Evolutionary conservation across 306 rosid species (phyloP).

Genomic region (Dalbergia oliveri): DNA sequence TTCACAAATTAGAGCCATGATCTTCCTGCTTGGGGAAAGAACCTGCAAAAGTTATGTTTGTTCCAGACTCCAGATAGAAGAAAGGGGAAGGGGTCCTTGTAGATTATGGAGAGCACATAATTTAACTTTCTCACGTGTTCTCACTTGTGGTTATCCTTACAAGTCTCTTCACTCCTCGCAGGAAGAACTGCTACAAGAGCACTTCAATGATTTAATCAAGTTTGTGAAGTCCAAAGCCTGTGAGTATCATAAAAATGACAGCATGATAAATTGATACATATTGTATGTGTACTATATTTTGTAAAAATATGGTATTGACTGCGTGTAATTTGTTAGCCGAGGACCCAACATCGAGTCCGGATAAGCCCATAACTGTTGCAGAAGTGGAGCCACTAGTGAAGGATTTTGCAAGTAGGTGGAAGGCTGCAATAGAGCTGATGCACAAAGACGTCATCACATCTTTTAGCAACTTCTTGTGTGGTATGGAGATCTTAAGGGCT

Average conservation of each 20-base stretch:
- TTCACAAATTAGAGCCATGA: neutral
- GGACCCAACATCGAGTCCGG: slow-evolving; percentile 71
- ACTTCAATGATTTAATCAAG: slow-evolving; percentile 79
- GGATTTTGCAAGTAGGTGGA: slow-evolving; percentile 97
- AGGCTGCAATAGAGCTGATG: slow-evolving; percentile 96
- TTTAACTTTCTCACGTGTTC: slow-evolving; percentile 3
- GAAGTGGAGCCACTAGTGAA: slow-evolving; percentile 97
- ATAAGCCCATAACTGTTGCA: slow-evolving; percentile 70
- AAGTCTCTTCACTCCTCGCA: slow-evolving; percentile 56
- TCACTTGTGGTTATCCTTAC: slow-evolving; percentile 38
- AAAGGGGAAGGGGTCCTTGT: no score
- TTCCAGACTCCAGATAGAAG: no score
- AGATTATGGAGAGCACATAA: neutral
- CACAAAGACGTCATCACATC: slow-evolving; percentile 99
- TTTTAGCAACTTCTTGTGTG: slow-evolving; percentile 97
- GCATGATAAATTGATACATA: slow-evolving; percentile 10
- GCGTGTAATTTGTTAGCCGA: slow-evolving; percentile 68
- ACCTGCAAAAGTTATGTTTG: neutral
- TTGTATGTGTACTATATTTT: slow-evolving; percentile 16
- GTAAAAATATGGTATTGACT: slow-evolving; percentile 29
- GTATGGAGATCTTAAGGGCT: slow-evolving; percentile 91
- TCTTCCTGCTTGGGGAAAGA: slow-evolving; percentile 5
- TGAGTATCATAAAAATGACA: slow-evolving; percentile 56
- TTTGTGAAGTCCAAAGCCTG: slow-evolving; percentile 94
- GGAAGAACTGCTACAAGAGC: slow-evolving; percentile 96